A percentile compares a stretch with the other conserved stretches of the same genome.
Conservation (phyloP, 495 filamentous ascomycete species). For the Neurospora sp. region DNA sequence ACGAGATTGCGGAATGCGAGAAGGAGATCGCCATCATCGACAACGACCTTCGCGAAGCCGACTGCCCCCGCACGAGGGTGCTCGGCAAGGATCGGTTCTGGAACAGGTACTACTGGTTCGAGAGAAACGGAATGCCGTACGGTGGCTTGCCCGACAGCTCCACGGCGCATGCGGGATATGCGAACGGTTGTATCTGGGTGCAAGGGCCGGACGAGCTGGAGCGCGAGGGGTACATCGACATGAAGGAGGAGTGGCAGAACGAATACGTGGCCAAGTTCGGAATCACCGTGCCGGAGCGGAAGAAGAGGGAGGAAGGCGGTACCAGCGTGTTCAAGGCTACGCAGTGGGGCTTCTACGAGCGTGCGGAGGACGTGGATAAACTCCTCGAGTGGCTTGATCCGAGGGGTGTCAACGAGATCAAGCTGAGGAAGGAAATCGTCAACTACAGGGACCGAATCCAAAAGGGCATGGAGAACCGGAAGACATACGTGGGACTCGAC, state of each 20-base stretch:
- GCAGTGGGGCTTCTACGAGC: constrained; percentile 88
- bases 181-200: constrained; percentile 92
- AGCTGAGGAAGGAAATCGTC: constrained; percentile 75
- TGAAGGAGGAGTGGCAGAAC: constrained; percentile 51
- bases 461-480: constrained; percentile 68
- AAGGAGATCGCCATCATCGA: constrained; percentile 75
- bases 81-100: constrained; percentile 92
- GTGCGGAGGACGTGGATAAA: constrained; percentile 61
- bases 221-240: constrained; percentile 68
- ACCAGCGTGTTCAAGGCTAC: constrained; percentile 67
- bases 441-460: constrained; percentile 67
- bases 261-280: constrained; percentile 56
- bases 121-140: constrained; percentile 96
- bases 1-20: constrained; percentile 67
- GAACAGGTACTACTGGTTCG: constrained; percentile 99
- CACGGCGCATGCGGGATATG: constrained; percentile 75
- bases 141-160: constrained; percentile 80
- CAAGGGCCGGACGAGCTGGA: constrained; percentile 91
- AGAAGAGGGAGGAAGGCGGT: constrained; percentile 72
- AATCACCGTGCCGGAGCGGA: constrained; percentile 75
- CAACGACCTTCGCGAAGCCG: constrained; percentile 84
- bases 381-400: constrained; percentile 83
- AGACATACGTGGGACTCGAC: constrained; percentile 52
- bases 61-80: constrained; percentile 80
- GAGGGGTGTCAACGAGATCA: constrained; percentile 71